These are phyloP conservation scores for Lophiostoma macrostomum DNA, from an alignment of 495 filamentous ascomycete genomes.

Conservation along the genomic window DNA sequence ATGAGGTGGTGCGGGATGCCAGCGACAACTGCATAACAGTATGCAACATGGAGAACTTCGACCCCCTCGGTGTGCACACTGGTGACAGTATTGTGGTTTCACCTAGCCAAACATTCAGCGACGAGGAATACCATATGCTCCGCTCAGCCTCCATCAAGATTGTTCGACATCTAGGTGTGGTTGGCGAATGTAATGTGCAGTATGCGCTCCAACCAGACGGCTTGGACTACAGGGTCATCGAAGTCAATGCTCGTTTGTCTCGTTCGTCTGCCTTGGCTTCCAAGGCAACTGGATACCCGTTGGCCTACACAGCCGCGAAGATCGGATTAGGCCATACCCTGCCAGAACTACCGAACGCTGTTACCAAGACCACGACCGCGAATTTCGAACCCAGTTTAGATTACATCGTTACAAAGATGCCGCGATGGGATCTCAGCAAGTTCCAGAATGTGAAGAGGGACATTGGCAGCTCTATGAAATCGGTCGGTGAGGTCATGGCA, in stretches of 20 bases:
- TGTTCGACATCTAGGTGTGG: constrained; percentile 92
- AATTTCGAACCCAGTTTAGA: constrained; percentile 98
- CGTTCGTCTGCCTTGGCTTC: constrained; percentile 92
- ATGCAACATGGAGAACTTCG: constrained; percentile 99
- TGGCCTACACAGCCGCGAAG: constrained; percentile 93
- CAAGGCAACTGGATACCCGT: constrained; percentile 93
- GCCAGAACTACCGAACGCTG: constrained; percentile 92
- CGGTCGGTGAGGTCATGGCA: constrained; percentile 97
- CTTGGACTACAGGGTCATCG: constrained; percentile 96
- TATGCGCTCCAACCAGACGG: constrained; percentile 97
- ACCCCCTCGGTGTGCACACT: constrained; percentile 96
- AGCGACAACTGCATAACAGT: constrained; percentile 99
- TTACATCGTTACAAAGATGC: constrained; percentile 98
- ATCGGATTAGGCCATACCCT: constrained; percentile 93
- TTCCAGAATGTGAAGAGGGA: constrained; percentile 98
- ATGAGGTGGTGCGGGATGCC: constrained; percentile 94
- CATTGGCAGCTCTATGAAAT: constrained; percentile 96
- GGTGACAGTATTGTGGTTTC: constrained; percentile 98
- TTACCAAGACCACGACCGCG: constrained; percentile 96
- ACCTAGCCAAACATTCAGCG: constrained; percentile 92
- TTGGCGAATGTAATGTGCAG: constrained; percentile 98
- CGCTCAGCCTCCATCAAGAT: constrained; percentile 98
- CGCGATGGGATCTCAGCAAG: constrained; percentile 94
- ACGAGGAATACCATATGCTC: constrained; percentile 99
- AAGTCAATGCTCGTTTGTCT: constrained; percentile 96